Evolutionary conservation across 2,329 filamentous ascomycete species (phyloP).

Genomic region (Fusarium falciforme): DNA sequence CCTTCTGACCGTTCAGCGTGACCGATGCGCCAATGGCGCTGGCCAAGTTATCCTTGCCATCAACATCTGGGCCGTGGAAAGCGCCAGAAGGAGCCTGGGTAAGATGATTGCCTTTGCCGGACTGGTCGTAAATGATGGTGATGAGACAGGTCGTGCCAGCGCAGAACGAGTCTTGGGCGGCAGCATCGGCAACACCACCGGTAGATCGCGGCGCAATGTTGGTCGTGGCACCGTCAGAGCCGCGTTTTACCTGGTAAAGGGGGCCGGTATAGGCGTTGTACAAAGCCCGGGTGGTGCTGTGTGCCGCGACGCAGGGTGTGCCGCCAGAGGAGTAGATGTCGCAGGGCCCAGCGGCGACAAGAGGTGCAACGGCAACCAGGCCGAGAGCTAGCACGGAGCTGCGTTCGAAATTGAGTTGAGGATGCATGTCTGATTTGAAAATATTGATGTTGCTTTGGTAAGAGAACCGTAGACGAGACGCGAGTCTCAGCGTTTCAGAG

Average conservation of each 20-base stretch:
- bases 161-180: constrained; percentile 71
- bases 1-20: constrained; percentile 25
- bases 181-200: constrained; percentile 72
- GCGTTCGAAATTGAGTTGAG: neutral
- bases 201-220: constrained; percentile 50
- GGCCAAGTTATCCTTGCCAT: constrained; percentile 24
- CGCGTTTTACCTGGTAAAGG: constrained; percentile 29
- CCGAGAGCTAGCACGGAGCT: neutral
- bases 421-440: neutral
- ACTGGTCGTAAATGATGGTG: constrained; percentile 73
- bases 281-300: constrained; percentile 15
- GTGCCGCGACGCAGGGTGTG: constrained; percentile 25
- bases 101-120: constrained; percentile 70
- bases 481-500: neutral
- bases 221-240: constrained; percentile 10
- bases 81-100: constrained; percentile 69
- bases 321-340: constrained; percentile 21
- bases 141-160: constrained; percentile 71
- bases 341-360: constrained; percentile 18
- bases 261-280: constrained; percentile 4
- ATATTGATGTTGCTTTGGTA: neutral
- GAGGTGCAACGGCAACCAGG: neutral
- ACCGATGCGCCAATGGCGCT: constrained; percentile 24
- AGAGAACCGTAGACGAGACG: neutral
- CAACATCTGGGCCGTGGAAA: constrained; percentile 42